Evolutionary conservation across 176 grass and related monocot species (phyloP).

Genomic region (Canna indica): DNA sequence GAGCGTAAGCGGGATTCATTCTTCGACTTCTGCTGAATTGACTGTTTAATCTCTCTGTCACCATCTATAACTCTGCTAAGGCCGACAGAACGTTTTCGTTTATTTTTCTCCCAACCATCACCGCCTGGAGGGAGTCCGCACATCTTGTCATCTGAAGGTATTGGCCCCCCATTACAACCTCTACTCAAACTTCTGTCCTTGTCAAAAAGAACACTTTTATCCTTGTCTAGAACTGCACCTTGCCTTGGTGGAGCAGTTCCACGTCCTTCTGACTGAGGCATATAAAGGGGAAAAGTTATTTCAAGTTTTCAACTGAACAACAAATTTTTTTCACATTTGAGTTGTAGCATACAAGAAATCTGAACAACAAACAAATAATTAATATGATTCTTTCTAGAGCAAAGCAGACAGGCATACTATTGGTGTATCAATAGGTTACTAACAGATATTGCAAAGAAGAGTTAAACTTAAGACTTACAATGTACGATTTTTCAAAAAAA

Average conservation of each 20-base stretch:
- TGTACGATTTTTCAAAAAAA: background rate
- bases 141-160: conserved; percentile 52
- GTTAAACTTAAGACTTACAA: background rate
- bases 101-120: conserved; percentile 83
- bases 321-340: background rate
- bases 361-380: background rate
- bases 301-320: background rate
- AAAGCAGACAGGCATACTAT: background rate
- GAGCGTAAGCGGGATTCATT: conserved; percentile 33
- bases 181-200: conserved; percentile 21
- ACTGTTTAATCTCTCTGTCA: conserved; percentile 43
- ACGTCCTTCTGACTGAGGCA: conserved; percentile 56
- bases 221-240: conserved; percentile 49
- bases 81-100: conserved; percentile 61
- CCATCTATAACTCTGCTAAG: conserved; percentile 47
- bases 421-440: background rate
- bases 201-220: conserved; percentile 35
- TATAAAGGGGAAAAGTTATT: conserved; percentile 4
- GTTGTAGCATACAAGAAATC: background rate
- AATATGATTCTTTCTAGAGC: background rate
- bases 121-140: conserved; percentile 43
- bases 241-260: conserved; percentile 37
- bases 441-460: background rate
- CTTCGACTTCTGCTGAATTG: conserved; percentile 31
- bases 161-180: conserved; percentile 28